Percentiles rank a stretch among this genome's conserved stretches.
Evolutionary conservation across 2,329 filamentous ascomycete genomes (phyloP).

Genomic region (Aureobasidium namibiae): DNA sequence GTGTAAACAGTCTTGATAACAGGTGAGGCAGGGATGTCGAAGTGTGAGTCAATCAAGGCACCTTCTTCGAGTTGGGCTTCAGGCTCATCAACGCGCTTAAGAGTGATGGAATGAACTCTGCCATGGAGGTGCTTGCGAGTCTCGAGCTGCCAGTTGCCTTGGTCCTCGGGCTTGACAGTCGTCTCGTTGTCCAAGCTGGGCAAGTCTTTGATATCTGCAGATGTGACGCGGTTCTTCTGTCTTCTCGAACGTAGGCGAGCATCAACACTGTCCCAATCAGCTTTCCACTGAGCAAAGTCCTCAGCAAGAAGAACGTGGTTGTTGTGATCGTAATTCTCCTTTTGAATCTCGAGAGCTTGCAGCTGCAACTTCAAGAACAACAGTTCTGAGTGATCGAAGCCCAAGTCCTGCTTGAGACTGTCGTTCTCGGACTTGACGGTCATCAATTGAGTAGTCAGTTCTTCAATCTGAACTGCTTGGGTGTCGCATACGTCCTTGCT

Average conservation of each 20-base stretch:
- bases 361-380: slow-evolving; percentile 33
- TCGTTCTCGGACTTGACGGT: slow-evolving; percentile 30
- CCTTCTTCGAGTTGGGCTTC: slow-evolving; percentile 14
- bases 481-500: slow-evolving; percentile 25
- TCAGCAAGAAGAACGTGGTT: slow-evolving; percentile 20
- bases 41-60: not conserved
- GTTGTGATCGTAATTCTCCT: slow-evolving; percentile 17
- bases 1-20: slow-evolving; percentile 14
- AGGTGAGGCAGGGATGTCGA: slow-evolving; percentile 12
- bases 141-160: slow-evolving; percentile 16
- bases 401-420: slow-evolving; percentile 27
- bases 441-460: slow-evolving; percentile 24
- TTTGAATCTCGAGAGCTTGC: slow-evolving; percentile 28
- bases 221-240: slow-evolving; percentile 23
- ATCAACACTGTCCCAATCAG: slow-evolving; percentile 29
- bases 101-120: slow-evolving; percentile 15
- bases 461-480: slow-evolving; percentile 23
- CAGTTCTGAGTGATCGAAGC: slow-evolving; percentile 31
- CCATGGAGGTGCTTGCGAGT: slow-evolving; percentile 14
- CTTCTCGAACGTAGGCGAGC: slow-evolving; percentile 23
- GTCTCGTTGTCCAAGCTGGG: slow-evolving; percentile 1
- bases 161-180: slow-evolving; percentile 8
- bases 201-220: slow-evolving; percentile 9
- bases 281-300: slow-evolving; percentile 28
- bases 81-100: slow-evolving; percentile 15